Percentiles rank a stretch among this genome's conserved stretches.
Evolutionary conservation across 1,284 basidiomycete species (phyloP).

Genomic region (Ceratobasidium theobromae): DNA sequence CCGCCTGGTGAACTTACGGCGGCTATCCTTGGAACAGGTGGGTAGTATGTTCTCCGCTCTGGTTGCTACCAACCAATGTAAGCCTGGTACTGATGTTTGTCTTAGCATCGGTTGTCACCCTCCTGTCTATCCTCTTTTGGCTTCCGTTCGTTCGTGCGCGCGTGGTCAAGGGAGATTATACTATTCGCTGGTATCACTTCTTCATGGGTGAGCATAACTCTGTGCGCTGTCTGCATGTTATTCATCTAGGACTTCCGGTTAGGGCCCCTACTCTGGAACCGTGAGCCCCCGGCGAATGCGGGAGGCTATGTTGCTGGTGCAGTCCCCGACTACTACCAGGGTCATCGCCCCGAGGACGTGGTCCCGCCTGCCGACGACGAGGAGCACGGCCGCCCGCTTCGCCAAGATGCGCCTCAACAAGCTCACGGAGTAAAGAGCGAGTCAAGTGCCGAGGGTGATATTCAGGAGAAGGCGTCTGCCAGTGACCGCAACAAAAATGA

Average conservation of each 20-base stretch:
- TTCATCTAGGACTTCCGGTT: background rate
- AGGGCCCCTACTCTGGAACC: constrained; percentile 50
- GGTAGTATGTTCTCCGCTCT: background rate
- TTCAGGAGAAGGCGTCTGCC: constrained; percentile 5
- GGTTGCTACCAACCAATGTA: background rate
- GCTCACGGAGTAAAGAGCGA: background rate
- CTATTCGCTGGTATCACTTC: constrained; percentile 48
- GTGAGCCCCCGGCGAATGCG: constrained; percentile 44
- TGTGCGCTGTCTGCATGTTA: background rate
- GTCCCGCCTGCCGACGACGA: constrained; percentile 6
- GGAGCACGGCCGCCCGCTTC: constrained; percentile 1
- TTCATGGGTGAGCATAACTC: constrained; percentile 39
- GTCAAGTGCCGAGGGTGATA: background rate
- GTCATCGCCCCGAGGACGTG: constrained; percentile 41
- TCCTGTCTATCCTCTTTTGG: constrained; percentile 50
- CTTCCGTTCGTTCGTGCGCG: constrained; percentile 50
- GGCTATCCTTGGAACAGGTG: constrained; percentile 46
- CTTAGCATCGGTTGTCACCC: constrained; percentile 43
- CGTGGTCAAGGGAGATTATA: constrained; percentile 52
- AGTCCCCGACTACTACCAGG: constrained; percentile 48
- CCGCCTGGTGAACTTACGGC: constrained; percentile 43
- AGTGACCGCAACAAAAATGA: background rate
- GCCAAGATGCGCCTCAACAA: background rate
- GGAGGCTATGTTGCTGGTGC: constrained; percentile 34
- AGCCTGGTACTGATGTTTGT: background rate